Conservation (phyloP, 371 early-diverging fungal species). For the Mucor indicus region DNA sequence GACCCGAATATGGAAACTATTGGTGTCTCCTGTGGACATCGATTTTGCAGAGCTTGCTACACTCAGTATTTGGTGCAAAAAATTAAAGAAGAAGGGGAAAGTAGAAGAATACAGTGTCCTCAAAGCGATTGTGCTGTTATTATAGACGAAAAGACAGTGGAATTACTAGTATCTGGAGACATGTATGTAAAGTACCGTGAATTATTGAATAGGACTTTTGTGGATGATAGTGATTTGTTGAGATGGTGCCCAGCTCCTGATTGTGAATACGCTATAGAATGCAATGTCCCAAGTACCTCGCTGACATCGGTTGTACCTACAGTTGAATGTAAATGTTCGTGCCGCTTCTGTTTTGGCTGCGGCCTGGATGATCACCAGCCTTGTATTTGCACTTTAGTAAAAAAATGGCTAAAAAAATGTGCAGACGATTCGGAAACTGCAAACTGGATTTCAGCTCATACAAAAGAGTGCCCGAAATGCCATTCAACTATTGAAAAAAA, state of each 20-base stretch:
- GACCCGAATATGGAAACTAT: no score
- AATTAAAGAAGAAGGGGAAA: no score
- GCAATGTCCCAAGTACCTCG: constrained; percentile 65
- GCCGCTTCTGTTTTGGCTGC: constrained; percentile 92
- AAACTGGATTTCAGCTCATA: constrained; percentile 94
- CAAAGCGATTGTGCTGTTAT: no score
- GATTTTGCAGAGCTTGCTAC: no score
- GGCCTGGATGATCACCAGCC: constrained; percentile 85
- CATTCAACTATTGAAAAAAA: constrained; percentile 95
- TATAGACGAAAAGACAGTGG: constrained; percentile 76
- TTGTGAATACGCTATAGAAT: constrained; percentile 92
- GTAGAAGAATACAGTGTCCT: no score
- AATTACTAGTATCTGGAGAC: no score
- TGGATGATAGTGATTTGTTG: constrained; percentile 75
- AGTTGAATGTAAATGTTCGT: constrained; percentile 78
- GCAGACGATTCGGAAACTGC: constrained; percentile 96
- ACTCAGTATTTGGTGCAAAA: no score
- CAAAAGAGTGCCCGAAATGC: constrained; percentile 95
- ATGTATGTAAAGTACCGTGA: no score
- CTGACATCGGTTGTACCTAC: constrained; percentile 77
- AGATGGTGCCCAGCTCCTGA: constrained; percentile 95
- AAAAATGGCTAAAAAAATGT: constrained; percentile 90
- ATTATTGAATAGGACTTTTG: constrained; percentile 81
- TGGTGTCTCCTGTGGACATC: no score
- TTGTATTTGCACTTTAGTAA: constrained; percentile 77